Evolutionary conservation across 495 filamentous ascomycete species (phyloP).

Genomic region (Tirmania nivea): DNA sequence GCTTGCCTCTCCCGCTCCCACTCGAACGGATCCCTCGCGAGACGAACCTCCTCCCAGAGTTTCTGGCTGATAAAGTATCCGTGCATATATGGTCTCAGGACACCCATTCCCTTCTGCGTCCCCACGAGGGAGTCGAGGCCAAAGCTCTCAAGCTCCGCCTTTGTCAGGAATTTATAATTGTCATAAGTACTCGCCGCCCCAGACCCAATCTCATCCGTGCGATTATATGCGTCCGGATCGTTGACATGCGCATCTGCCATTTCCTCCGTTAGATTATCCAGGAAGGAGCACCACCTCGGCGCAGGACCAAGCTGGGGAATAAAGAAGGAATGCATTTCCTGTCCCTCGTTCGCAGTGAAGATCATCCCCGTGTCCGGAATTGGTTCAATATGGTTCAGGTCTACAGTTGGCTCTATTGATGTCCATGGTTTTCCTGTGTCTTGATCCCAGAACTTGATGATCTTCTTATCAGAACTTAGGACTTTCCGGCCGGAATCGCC

Average conservation of each 20-base stretch:
- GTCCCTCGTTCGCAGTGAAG: conserved; percentile 84
- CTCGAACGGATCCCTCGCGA: conserved; percentile 79
- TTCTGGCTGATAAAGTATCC: conserved; percentile 89
- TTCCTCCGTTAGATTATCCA: conserved; percentile 93
- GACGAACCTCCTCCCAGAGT: conserved; percentile 77
- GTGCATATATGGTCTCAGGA: conserved; percentile 91
- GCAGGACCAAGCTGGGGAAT: conserved; percentile 85
- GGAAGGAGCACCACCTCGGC: conserved; percentile 85
- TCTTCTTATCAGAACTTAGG: conserved; percentile 74
- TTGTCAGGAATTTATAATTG: conserved; percentile 92
- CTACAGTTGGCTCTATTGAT: conserved; percentile 81
- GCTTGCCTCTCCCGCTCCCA: conserved; percentile 78
- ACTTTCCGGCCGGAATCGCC: conserved; percentile 57
- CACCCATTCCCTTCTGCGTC: conserved; percentile 38
- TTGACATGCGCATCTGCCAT: conserved; percentile 64
- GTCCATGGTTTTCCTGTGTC: conserved; percentile 70
- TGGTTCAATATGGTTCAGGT: conserved; percentile 80
- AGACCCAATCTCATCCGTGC: conserved; percentile 30
- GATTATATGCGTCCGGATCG: conserved; percentile 42
- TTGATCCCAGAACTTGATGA: conserved; percentile 92
- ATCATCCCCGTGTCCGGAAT: conserved; percentile 76
- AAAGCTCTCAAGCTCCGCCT: conserved; percentile 55
- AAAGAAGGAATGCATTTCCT: conserved; percentile 83
- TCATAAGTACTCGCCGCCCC: conserved; percentile 53
- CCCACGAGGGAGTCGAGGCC: conserved; percentile 74